phyloP scores from a whole-genome alignment of 1,139 yeast genomes.

The Pneumocystis canis region DNA sequence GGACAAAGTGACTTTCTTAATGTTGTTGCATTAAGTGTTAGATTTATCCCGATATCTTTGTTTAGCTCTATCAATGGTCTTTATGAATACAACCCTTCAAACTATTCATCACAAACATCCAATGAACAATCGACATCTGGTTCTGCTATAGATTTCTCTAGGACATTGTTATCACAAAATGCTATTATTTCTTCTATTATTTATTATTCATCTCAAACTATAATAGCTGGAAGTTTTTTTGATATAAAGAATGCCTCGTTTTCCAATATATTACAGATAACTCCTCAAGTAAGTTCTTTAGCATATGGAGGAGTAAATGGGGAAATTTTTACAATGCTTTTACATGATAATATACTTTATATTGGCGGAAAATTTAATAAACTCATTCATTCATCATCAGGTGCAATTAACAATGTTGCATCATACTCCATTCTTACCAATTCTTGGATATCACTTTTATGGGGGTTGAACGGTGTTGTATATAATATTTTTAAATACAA shows the following conservation, averaged over 20 bases:
- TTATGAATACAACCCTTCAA: slow-evolving; percentile 64
- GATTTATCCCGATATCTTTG: slow-evolving; percentile 32
- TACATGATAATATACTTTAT: slow-evolving; percentile 22
- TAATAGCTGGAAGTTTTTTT: slow-evolving; percentile 16
- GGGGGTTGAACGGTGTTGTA: background rate
- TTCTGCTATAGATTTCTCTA: slow-evolving; percentile 51
- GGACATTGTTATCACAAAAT: slow-evolving; percentile 32
- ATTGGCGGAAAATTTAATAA: slow-evolving; percentile 29
- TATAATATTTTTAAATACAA: slow-evolving; percentile 14
- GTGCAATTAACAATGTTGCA: slow-evolving; percentile 19
- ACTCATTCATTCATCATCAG: slow-evolving; percentile 22
- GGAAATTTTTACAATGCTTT: slow-evolving; percentile 22
- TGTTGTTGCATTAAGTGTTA: slow-evolving; percentile 62
- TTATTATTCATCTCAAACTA: slow-evolving; percentile 8
- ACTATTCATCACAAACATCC: slow-evolving; percentile 38
- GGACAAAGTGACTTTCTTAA: slow-evolving; percentile 31
- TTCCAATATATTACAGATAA: background rate
- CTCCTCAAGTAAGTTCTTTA: slow-evolving; percentile 11
- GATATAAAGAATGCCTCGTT: slow-evolving; percentile 21
- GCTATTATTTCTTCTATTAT: slow-evolving; percentile 29
- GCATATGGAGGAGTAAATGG: slow-evolving; percentile 31
- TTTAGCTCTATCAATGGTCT: slow-evolving; percentile 45
- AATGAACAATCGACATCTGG: slow-evolving; percentile 43
- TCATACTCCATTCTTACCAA: slow-evolving; percentile 19
- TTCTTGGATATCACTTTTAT: slow-evolving; percentile 14